Evolutionary conservation across 805 yeast genomes (phyloP), one percentile per base, ranked within the genome.

Genomic region (Pichia cephalocereana): DNA sequence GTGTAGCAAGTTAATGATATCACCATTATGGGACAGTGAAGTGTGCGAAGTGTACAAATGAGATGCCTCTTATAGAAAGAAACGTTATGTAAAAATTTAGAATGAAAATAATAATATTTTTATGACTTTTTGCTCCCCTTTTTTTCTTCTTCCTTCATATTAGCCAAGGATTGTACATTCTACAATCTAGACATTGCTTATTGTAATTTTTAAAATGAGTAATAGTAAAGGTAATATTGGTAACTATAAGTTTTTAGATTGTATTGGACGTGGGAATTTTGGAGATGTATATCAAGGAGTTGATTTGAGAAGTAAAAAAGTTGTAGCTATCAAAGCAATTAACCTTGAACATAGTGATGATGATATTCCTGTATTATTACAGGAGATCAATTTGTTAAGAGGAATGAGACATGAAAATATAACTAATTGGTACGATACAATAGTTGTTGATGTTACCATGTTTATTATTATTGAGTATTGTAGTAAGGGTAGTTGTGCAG

Each of bases 401-500:
- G 79, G 79, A 44, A 65, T 90, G 49, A 71, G 71, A 44, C 79
- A 83, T n/a, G 77, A 76, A 0, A 77, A 76, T 57, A 79, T 93
- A 46, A 87, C 93, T 2, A 71, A 73, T 40, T 80, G 81, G 60
- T 72, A 69, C 57, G 81, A 80, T 43, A 80, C 96, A 1, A 77
- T 79, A 58, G 63, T 83, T 6, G 70, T 72, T 41, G 87, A 80
- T 41, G 78, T 79, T 40, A 73, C 78, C 7, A 78, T 93, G 79
- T 90, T 89, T 83, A 86, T 91, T 43, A 83, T 83, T 6, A 87
- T 93, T 96, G 99, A 91, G 63, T 88, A 77, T 60, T 93, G 98
- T 65, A 96, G 91, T 12, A 97, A 95, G 30, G 96, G 97, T 0
- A 86, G 96, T 1, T 86, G 96, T 63, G 74, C 84, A 2, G 95